Percentiles rank a stretch among this genome's conserved stretches.
Evolutionary conservation across 1,284 basidiomycete species (phyloP).

Genomic region (Austroboletus rostrupii): DNA sequence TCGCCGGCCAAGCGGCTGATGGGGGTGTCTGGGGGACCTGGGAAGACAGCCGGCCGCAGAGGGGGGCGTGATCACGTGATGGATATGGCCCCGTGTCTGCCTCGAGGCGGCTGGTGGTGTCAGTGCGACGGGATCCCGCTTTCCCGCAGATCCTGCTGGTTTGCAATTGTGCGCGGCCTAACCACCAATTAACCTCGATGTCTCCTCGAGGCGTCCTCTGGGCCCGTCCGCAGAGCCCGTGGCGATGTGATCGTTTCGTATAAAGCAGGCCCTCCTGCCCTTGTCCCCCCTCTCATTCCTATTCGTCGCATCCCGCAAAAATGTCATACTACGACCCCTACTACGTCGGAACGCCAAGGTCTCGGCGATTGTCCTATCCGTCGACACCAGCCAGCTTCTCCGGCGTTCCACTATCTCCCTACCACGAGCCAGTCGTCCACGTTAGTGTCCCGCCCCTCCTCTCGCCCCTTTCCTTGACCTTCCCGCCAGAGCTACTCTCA

Average conservation of each 20-base stretch:
- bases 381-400: constrained; percentile 15
- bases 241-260: constrained; percentile 15
- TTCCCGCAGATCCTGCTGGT: constrained; percentile 11
- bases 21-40: too few species aligned
- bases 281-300: constrained; percentile 6
- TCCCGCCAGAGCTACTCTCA: constrained; percentile 7
- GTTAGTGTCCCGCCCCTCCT: constrained; percentile 8
- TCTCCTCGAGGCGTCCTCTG: constrained; percentile 27
- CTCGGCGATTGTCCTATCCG: constrained; percentile 23
- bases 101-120: constrained; percentile 13
- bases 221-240: constrained; percentile 16
- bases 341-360: constrained; percentile 23
- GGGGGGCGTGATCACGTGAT: too few species aligned
- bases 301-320: constrained; percentile 9
- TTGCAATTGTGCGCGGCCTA: constrained; percentile 21
- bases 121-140: constrained; percentile 22
- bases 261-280: constrained; percentile 14
- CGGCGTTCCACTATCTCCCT: constrained; percentile 18
- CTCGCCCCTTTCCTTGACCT: constrained; percentile 2
- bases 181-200: constrained; percentile 21
- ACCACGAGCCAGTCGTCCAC: constrained; percentile 20
- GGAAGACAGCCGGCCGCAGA: too few species aligned
- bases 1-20: too few species aligned
- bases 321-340: constrained; percentile 34
- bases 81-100: constrained; percentile 13